phyloP scores from a whole-genome alignment of 2,329 filamentous ascomycete genomes.

The Aschersonia sp. region DNA sequence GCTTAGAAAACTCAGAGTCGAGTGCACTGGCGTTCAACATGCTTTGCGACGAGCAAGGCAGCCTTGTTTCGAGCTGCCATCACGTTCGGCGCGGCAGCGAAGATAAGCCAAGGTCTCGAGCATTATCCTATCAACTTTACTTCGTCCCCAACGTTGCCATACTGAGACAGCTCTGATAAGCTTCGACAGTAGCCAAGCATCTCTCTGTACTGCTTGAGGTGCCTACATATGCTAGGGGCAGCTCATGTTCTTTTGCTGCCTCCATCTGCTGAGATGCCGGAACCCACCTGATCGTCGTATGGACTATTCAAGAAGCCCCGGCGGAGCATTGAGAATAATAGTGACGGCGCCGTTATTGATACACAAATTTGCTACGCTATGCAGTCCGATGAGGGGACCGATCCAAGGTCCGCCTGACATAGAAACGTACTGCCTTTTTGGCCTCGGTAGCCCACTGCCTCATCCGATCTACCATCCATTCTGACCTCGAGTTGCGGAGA shows the following conservation, averaged over 20 bases:
- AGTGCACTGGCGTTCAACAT: too few species aligned
- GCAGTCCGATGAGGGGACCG: slow-evolving; percentile 11
- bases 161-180: background rate
- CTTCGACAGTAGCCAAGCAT: background rate
- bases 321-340: background rate
- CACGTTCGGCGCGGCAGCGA: too few species aligned
- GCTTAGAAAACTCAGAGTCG: too few species aligned
- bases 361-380: slow-evolving; percentile 1
- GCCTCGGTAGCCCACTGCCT: slow-evolving; percentile 19
- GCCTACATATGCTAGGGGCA: background rate
- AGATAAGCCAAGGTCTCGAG: too few species aligned
- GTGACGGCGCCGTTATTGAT: background rate
- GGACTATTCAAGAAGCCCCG: background rate
- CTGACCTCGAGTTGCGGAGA: slow-evolving; percentile 4
- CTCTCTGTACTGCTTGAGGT: background rate
- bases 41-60: too few species aligned
- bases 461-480: slow-evolving; percentile 12
- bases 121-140: too few species aligned
- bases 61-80: too few species aligned
- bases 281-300: too few species aligned
- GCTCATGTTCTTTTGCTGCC: slow-evolving; percentile 1
- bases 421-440: slow-evolving; percentile 16
- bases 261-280: slow-evolving; percentile 1
- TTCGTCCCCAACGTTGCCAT: background rate
- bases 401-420: slow-evolving; percentile 17